Evolutionary conservation across 2,329 filamentous ascomycete genomes (phyloP).

Genomic region (Teratosphaeria zuluensis): DNA sequence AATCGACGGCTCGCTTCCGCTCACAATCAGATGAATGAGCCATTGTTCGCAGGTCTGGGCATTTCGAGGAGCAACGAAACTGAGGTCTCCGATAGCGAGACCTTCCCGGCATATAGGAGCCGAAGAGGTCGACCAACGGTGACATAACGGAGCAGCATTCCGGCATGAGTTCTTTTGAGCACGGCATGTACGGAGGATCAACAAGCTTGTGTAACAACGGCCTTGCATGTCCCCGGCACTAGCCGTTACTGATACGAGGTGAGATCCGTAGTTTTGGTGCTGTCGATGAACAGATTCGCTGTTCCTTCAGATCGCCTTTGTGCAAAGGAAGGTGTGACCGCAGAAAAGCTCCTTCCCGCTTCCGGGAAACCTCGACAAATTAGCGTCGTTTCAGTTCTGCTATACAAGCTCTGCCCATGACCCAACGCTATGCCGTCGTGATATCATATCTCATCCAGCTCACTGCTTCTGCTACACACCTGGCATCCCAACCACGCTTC

Average conservation of each 20-base stretch:
- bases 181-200: background rate
- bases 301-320: no score
- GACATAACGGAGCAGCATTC: background rate
- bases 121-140: background rate
- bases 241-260: background rate
- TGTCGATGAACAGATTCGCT: no score
- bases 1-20: background rate
- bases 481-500: conserved; percentile 38
- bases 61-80: background rate
- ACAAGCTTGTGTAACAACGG: background rate
- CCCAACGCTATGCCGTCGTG: background rate
- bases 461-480: conserved; percentile 19
- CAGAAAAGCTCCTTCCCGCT: background rate
- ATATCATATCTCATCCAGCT: background rate
- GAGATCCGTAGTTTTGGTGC: no score
- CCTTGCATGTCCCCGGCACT: background rate
- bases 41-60: background rate
- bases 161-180: background rate
- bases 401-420: background rate
- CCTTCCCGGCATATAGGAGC: background rate
- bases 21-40: background rate
- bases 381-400: background rate
- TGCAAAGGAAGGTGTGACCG: background rate
- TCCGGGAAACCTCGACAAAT: background rate
- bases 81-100: background rate